Evolutionary conservation across 179 eudicot species (phyloP).

Genomic region (Spinacia oleracea): DNA sequence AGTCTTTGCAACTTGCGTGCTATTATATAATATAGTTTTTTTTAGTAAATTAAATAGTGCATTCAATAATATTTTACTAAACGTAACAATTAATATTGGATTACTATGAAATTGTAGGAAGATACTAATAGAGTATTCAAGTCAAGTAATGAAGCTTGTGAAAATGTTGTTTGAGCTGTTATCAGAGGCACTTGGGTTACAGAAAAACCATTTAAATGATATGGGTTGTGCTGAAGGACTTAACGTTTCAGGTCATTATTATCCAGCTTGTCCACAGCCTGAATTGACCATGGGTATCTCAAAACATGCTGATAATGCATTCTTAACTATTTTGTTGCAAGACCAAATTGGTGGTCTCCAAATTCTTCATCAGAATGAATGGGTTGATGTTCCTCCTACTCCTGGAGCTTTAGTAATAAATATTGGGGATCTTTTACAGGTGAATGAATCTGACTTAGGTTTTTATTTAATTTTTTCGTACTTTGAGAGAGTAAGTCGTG

Average conservation of each 20-base stretch:
- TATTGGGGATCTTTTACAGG: constrained; percentile 60
- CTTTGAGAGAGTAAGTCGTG: neutral
- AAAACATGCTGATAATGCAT: constrained; percentile 51
- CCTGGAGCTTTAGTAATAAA: constrained; percentile 60
- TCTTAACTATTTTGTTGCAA: constrained; percentile 59
- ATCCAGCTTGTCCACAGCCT: constrained; percentile 34
- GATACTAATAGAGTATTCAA: constrained; percentile 42
- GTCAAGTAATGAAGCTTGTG: constrained; percentile 44
- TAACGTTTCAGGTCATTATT: constrained; percentile 39
- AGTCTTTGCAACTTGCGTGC: too few species aligned
- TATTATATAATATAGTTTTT: too few species aligned
- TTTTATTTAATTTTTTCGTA: too few species aligned
- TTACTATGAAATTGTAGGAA: constrained; percentile 42
- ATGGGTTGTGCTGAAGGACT: constrained; percentile 52
- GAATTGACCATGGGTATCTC: constrained; percentile 45
- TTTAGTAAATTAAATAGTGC: too few species aligned
- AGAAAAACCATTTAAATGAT: constrained; percentile 30
- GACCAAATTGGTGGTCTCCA: constrained; percentile 68
- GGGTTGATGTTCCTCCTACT: constrained; percentile 58
- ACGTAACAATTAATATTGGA: too few species aligned
- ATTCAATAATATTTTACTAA: too few species aligned
- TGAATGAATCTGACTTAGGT: neutral
- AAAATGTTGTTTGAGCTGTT: constrained; percentile 34
- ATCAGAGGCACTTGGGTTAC: too few species aligned
- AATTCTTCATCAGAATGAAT: constrained; percentile 42